phyloP scores from a whole-genome alignment of 1,139 yeast species.

The Sugiyamaella japonica region DNA sequence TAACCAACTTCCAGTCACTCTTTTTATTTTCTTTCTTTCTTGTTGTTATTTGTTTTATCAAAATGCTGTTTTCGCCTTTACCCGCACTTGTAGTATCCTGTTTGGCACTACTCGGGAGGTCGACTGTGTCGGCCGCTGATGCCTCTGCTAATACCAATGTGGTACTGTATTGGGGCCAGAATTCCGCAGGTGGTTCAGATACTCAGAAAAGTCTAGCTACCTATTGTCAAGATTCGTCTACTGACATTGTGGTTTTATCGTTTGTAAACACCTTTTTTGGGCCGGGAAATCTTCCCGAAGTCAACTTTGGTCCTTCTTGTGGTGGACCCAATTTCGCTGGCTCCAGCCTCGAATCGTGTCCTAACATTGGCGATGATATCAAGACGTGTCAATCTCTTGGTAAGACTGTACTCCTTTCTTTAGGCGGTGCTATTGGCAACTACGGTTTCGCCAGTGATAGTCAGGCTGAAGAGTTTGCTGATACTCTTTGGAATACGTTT shows the following conservation, averaged over 20 bases:
- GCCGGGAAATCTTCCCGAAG: slow-evolving; percentile 41
- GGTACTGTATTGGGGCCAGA: slow-evolving; percentile 91
- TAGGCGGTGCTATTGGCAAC: slow-evolving; percentile 80
- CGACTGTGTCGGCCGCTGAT: slow-evolving; percentile 21
- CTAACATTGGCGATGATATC: slow-evolving; percentile 66
- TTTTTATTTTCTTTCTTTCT: slow-evolving; percentile 2
- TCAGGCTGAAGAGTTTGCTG: slow-evolving; percentile 68
- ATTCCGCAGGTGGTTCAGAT: slow-evolving; percentile 60
- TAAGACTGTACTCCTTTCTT: slow-evolving; percentile 67
- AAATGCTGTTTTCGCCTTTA: neutral
- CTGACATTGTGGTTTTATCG: slow-evolving; percentile 72
- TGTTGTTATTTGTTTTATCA: neutral
- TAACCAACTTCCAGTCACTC: neutral
- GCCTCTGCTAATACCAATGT: slow-evolving; percentile 45
- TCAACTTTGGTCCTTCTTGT: slow-evolving; percentile 70
- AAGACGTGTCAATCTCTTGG: slow-evolving; percentile 71
- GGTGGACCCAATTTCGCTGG: slow-evolving; percentile 45
- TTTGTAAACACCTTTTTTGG: slow-evolving; percentile 64
- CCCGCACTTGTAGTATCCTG: neutral
- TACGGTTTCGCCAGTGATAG: slow-evolving; percentile 58
- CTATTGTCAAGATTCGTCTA: slow-evolving; percentile 69
- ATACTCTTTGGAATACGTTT: slow-evolving; percentile 76
- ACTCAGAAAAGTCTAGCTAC: slow-evolving; percentile 49
- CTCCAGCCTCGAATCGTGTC: slow-evolving; percentile 57
- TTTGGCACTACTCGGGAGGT: slow-evolving; percentile 9